phyloP scores from a whole-genome alignment of 257 asterid genomes.

The Nemophila menziesii region DNA sequence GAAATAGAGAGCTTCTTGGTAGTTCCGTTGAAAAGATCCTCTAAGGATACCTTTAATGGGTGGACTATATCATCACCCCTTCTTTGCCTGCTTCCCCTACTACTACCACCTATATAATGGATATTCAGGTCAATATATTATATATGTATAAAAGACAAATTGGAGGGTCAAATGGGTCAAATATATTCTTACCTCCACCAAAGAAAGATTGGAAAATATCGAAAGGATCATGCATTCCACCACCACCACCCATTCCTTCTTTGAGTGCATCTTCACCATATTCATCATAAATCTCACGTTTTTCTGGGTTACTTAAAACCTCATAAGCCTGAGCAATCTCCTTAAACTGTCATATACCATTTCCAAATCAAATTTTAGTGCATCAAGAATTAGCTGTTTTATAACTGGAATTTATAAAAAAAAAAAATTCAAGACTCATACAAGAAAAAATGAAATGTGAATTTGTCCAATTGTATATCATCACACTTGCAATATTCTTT shows the following conservation, averaged over 20 bases:
- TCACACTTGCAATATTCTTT: no score
- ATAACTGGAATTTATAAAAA: no score
- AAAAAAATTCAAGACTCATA: no score
- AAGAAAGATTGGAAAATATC: constrained; percentile 66
- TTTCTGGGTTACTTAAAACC: constrained; percentile 58
- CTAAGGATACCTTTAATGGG: constrained; percentile 55
- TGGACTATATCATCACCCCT: constrained; percentile 65
- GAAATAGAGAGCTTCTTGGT: constrained; percentile 56
- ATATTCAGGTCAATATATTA: no score
- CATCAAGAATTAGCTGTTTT: no score
- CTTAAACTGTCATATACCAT: constrained; percentile 34
- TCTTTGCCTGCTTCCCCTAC: constrained; percentile 60
- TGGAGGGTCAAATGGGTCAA: constrained; percentile 31
- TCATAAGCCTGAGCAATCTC: constrained; percentile 77
- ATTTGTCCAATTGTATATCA: no score
- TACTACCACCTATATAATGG: constrained; percentile 38
- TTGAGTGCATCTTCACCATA: constrained; percentile 75
- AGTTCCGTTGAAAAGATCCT: constrained; percentile 44
- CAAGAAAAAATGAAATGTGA: no score
- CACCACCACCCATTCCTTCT: constrained; percentile 60
- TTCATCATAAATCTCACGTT: constrained; percentile 63
- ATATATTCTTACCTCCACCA: constrained; percentile 19
- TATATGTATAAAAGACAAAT: no score
- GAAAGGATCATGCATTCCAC: constrained; percentile 54
- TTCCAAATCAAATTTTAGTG: not conserved